These are phyloP conservation scores for Naganishia cerealis DNA, from an alignment of 1,284 basidiomycete genomes.

Conservation along the genomic window DNA sequence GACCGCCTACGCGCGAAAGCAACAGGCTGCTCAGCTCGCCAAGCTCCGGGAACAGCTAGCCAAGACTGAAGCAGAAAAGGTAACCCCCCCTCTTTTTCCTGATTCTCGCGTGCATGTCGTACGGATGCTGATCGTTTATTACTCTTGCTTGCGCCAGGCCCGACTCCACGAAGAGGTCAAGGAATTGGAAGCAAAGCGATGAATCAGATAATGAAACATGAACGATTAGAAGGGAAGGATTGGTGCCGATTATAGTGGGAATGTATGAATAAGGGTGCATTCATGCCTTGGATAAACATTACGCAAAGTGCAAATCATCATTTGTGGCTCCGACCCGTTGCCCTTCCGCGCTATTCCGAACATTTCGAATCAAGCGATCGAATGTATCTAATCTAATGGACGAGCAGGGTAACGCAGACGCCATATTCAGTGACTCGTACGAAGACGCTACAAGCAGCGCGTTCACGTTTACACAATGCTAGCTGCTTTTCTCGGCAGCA, in stretches of 20 bases:
- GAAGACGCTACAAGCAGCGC: neutral
- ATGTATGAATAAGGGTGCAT: constrained; percentile 10
- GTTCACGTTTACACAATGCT: neutral
- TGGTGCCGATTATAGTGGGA: neutral
- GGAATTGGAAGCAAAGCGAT: constrained; percentile 30
- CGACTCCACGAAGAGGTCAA: constrained; percentile 29
- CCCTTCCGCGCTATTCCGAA: neutral
- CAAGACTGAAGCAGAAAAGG: constrained; percentile 30
- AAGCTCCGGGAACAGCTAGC: constrained; percentile 32
- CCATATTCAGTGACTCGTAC: neutral
- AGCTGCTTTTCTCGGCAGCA: neutral
- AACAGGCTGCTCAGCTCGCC: constrained; percentile 32
- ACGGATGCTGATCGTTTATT: neutral
- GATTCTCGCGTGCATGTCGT: neutral
- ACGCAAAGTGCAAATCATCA: neutral
- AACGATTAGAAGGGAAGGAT: neutral
- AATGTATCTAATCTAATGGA: no score
- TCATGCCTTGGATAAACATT: constrained; percentile 5
- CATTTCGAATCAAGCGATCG: no score
- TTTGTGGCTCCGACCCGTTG: neutral
- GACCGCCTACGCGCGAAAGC: constrained; percentile 26
- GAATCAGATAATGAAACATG: neutral
- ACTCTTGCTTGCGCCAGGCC: neutral
- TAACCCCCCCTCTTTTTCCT: neutral
- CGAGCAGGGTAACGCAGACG: neutral